Evolutionary conservation across 2,329 filamentous ascomycete species (phyloP).

Genomic region (Sarocladium brachiariae): DNA sequence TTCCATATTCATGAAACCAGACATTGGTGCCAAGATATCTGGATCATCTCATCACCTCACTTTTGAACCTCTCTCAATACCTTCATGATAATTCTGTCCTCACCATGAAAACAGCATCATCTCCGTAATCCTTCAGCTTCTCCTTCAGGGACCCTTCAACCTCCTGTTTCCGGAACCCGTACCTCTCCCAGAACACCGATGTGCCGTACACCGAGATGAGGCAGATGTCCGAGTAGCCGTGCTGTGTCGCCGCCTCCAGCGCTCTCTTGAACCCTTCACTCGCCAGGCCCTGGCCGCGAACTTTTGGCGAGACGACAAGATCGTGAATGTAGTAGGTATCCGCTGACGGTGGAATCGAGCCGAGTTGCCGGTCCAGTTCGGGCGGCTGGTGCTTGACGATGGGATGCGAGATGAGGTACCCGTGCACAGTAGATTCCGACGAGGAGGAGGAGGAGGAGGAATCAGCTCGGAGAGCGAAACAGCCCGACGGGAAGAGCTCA

Average conservation of each 20-base stretch:
- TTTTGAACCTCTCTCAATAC: not conserved
- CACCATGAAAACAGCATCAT: constrained; percentile 22
- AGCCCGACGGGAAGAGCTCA: constrained; percentile 27
- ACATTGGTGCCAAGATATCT: no score
- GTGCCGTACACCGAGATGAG: constrained; percentile 31
- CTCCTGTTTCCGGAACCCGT: constrained; percentile 21
- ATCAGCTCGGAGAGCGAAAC: constrained; percentile 21
- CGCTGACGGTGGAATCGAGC: constrained; percentile 20
- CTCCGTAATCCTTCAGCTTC: constrained; percentile 27
- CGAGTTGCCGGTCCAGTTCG: constrained; percentile 23
- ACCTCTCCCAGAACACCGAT: constrained; percentile 24
- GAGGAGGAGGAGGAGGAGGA: no score
- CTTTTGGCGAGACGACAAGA: constrained; percentile 22
- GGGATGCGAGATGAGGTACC: constrained; percentile 30
- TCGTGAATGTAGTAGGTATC: constrained; percentile 33
- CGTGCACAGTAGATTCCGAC: constrained; percentile 17
- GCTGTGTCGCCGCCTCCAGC: constrained; percentile 16
- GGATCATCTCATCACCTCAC: not conserved
- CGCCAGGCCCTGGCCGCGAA: constrained; percentile 22
- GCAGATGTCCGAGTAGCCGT: constrained; percentile 19
- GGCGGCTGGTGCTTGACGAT: constrained; percentile 24
- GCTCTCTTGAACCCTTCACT: constrained; percentile 18
- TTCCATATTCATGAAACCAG: not conserved
- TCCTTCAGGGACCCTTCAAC: constrained; percentile 18
- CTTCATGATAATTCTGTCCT: not conserved